Percentiles rank a stretch among this genome's conserved stretches.
Conservation (phyloP, 1,284 basidiomycete genomes). For the Cryptococcus maquisensis region DNA sequence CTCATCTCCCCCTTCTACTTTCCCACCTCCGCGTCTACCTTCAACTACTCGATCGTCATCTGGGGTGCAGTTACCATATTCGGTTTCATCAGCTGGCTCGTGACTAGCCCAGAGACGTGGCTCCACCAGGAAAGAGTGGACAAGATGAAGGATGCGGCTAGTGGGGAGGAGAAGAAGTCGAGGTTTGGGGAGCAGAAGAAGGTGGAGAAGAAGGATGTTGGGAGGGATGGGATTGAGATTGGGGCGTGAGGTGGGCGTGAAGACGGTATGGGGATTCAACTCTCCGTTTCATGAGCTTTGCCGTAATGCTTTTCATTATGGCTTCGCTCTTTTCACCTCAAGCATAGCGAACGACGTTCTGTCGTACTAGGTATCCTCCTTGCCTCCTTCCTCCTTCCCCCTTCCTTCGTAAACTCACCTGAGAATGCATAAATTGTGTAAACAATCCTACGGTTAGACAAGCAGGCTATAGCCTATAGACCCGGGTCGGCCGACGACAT, state of each 20-base stretch:
- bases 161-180: not conserved
- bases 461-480: too few relatives aligned
- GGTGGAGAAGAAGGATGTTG: not conserved
- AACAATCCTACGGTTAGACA: too few relatives aligned
- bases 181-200: not conserved
- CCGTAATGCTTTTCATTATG: too few relatives aligned
- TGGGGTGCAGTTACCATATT: constrained; percentile 6
- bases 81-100: constrained; percentile 1
- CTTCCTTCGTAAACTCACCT: too few relatives aligned
- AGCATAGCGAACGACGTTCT: too few relatives aligned
- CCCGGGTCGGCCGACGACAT: too few relatives aligned
- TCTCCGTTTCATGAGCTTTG: too few relatives aligned
- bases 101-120: constrained; percentile 6
- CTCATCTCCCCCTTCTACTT: constrained; percentile 68
- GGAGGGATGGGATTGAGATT: not conserved
- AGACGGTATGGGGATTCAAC: not conserved
- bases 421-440: too few relatives aligned
- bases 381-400: too few relatives aligned
- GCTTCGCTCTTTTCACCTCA: too few relatives aligned
- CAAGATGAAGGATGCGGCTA: constrained; percentile 1
- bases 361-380: too few relatives aligned
- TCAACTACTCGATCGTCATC: constrained; percentile 56
- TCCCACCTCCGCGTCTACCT: constrained; percentile 64
- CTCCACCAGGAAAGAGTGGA: not conserved
- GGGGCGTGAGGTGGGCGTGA: not conserved